Base-by-base conservation (phyloP, 2,329 filamentous ascomycete species). In the Trichoderma simmonsii region DNA sequence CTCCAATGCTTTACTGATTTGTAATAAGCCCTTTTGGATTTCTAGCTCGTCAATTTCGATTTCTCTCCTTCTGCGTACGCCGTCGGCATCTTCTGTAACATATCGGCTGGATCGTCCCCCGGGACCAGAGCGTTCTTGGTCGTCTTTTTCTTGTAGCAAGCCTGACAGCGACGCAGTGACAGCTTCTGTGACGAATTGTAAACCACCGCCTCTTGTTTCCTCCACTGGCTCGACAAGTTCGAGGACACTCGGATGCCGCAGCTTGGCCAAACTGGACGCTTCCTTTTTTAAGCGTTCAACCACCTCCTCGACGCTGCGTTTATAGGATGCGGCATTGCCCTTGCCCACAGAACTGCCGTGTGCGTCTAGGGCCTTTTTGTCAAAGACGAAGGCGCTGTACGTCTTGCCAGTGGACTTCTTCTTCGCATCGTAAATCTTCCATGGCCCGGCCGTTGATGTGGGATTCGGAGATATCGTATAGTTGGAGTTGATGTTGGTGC, bases 361-460 rank as follows among this genome's bases (percentile, higher is more conserved):
- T 11, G 89, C 84, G 72, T 98, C 95, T 70, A 99, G 85, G 1
- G 90, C 89, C 83, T 97, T 97, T 80, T 90, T 91, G 75, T 99
- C 96, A 80, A 98, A 98, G 75, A 98, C 91, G 78, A 98, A 99
- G 76, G 98, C 91, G 18, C 95, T 98, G 70, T 92, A 96, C 8
- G 91, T 82, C 81, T 96, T 97, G 75, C 93, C 93, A 0, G 94
- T 97, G 34, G 92, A 94, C 83, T 98, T 98, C 84, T 97, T 97
- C 86, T 97, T 98, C 72, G 93, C 95, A 84, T 98, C 95, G 86
- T 95, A 95, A 78, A 99, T 96, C 85, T 94, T 97, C 96, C 96
- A 99, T 72, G 95, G 93, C 21, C 96, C 96, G 18, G 95, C 93
- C 67, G 90, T 90, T 66, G 94, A 92, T n/a, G 90, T 91, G 12